These are phyloP conservation scores for Stenocarpella maydis DNA, from an alignment of 2,329 filamentous ascomycete genomes.

Conservation along the genomic window DNA sequence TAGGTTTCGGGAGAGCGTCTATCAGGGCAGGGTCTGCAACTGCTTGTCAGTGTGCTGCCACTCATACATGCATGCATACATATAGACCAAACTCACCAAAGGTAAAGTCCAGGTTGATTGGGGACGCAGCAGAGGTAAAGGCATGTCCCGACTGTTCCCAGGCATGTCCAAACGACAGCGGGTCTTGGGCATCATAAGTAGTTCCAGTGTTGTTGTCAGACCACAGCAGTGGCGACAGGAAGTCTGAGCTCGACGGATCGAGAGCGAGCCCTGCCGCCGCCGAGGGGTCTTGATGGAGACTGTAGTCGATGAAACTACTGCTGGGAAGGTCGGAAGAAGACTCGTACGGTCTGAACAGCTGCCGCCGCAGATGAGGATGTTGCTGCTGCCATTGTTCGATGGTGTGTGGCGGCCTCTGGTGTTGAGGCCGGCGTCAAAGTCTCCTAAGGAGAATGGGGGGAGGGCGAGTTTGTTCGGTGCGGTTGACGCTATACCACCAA, in stretches of 20 bases:
- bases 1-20: slow-evolving; percentile 33
- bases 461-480: not conserved
- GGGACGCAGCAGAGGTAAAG: slow-evolving; percentile 21
- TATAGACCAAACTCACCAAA: slow-evolving; percentile 23
- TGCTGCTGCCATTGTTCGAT: slow-evolving; percentile 44
- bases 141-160: slow-evolving; percentile 30
- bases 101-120: slow-evolving; percentile 30
- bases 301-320: slow-evolving; percentile 28
- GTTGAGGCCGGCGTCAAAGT: slow-evolving; percentile 40
- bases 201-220: slow-evolving; percentile 15
- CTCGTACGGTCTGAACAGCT: slow-evolving; percentile 35
- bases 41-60: not conserved
- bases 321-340: slow-evolving; percentile 39
- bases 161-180: slow-evolving; percentile 31
- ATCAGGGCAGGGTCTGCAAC: slow-evolving; percentile 33
- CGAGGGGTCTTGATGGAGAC: slow-evolving; percentile 5
- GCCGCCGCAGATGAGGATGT: slow-evolving; percentile 37
- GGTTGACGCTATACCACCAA: slow-evolving; percentile 29
- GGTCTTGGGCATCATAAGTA: slow-evolving; percentile 27
- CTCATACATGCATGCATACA: not conserved
- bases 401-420: slow-evolving; percentile 41
- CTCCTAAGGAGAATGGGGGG: slow-evolving; percentile 12
- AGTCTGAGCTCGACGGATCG: slow-evolving; percentile 18
- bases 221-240: slow-evolving; percentile 29
- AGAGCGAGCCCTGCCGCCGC: slow-evolving; percentile 22